Percentiles rank a stretch among this genome's conserved stretches.
Conservation (phyloP, 257 asterid species). For the Solanum bulbocastanum region DNA sequence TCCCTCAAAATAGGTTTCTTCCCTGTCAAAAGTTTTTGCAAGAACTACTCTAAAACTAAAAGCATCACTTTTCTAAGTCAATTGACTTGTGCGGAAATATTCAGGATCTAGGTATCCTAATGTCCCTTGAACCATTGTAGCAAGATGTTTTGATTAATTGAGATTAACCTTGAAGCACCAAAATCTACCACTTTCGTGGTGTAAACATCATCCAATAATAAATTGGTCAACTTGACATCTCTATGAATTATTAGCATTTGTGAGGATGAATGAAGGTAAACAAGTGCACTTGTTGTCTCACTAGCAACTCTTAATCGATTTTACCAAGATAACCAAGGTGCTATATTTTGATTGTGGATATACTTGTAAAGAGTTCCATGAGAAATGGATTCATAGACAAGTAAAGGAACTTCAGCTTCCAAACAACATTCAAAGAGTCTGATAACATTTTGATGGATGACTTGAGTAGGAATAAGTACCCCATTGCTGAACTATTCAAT, state of each 20-base stretch:
- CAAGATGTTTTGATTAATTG: conserved; percentile 34
- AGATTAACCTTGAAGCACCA: conserved; percentile 47
- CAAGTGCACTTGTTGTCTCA: conserved; percentile 38
- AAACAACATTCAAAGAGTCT: conserved; percentile 51
- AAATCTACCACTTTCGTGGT: conserved; percentile 50
- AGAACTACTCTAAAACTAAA: conserved; percentile 50
- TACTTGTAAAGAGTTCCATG: conserved; percentile 34
- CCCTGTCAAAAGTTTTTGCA: conserved; percentile 44
- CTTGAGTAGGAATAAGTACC: conserved; percentile 45
- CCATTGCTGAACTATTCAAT: conserved; percentile 63
- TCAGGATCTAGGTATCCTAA: conserved; percentile 57
- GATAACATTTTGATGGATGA: conserved; percentile 52
- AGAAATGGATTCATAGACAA: conserved; percentile 36
- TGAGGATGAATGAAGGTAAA: conserved; percentile 58
- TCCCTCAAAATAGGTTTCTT: conserved; percentile 20
- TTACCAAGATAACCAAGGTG: conserved; percentile 44
- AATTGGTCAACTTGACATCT: conserved; percentile 51
- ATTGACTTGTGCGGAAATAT: conserved; percentile 36
- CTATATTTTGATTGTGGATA: conserved; percentile 21
- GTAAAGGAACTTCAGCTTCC: conserved; percentile 43
- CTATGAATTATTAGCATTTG: conserved; percentile 39
- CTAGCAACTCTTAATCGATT: conserved; percentile 31
- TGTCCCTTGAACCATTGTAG: conserved; percentile 56
- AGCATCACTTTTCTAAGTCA: conserved; percentile 50
- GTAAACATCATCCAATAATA: conserved; percentile 28